Evolutionary conservation across 768 basidiomycete genomes (phyloP), one percentile per base, ranked within the genome.

Genomic region (Baorangia bicolor): DNA sequence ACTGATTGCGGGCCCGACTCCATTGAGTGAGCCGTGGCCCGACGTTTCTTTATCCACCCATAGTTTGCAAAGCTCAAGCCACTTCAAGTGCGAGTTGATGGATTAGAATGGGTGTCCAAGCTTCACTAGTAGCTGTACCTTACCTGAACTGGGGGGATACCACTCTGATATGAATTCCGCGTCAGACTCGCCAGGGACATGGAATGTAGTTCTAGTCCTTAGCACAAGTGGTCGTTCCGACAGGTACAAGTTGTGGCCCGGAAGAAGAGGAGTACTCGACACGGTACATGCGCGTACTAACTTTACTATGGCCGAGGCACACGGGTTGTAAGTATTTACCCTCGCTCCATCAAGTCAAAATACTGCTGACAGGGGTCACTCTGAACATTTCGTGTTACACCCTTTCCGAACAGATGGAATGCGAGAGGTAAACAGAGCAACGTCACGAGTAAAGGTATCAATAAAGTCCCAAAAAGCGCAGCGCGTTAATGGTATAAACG

Each of bases 161-260:
- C 88, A 64, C 79, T 82, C 62, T 89, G 85, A 57, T 88, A 90
- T 37, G 85, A 81, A 68, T 90, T 90, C 54, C 86, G 77, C 16
- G 89, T 88, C 42, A 92, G 71, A 53, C 82, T 87, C 35, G 78
- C 79, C 37, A 91, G 67, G 35, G 87, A 87, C 88, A 90, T 90
- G 43, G 34, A 8, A 34, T 40, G 5, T 39, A 34, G 20, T 40
- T 49, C 34, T 10, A 20, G 4, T 30, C 38, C 35, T 44, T n/a
- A 9, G 20, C 33, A 40, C 20, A 2, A 9, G 38, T 44, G 25
- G 20, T 44, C 14, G 47, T 23, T 45, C 27, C 2, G 10, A 33
- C 34, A 21, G 18, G 27, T 35, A 16, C n/a, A 25, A 0, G 54
- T 40, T 28, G 56, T 52, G 40, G 42, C n/a, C n/a, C n/a, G 34